Base-by-base conservation (phyloP, 352 stramenopile genomes). In the Saprolegnia parasitica region DNA sequence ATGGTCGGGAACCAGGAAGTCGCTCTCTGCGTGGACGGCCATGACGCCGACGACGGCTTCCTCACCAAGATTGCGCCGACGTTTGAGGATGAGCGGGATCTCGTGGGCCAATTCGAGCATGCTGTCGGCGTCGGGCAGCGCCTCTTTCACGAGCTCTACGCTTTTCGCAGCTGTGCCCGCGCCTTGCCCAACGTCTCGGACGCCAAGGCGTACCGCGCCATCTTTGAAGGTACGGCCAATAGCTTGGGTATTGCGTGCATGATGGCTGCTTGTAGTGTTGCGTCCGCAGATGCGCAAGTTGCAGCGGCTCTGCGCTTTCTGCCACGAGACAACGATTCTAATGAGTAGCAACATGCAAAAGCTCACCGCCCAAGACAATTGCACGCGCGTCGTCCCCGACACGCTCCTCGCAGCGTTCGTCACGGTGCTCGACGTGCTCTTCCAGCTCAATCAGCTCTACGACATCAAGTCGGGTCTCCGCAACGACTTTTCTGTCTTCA, bases 401-500 rank as follows among this genome's bases (percentile, higher is more conserved):
- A 66, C 84, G 21, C 72, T 91, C 8, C 73, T 89, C 47, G 80
- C 88, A 56, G 72, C 77, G 4, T 72, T 91, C n/a, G 32, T 93
- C 2, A 68, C 85, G 24, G 63, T 88, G 26, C 76, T 88, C 63
- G 85, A 93, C 65, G 73, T 87, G 1, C 64, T 89, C 47, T 9
- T 90, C 42, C 76, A 89, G 63, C 73, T 91, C 42, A 89, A 85
- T 21, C 76, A 87, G 29, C 74, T 92, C 16, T 78, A 88, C 29
- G 83, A 92, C 52, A 77, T 71, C 9, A 92, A 90, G 45, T 83
- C 75, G 56, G 84, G 83, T 73, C 65, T 90, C 3, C 79, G 78
- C 13, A 90, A 90, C 66, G 84, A 92, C 65, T 92, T 90, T 39
- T 83, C 81, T 0, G 76, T 90, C 4, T 90, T 84, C 65, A 92